A percentile compares a stretch with the other conserved stretches of the same genome.
These are phyloP conservation scores for Tagetes patula DNA, from an alignment of 129 eudicot species.

Conservation along the genomic window DNA sequence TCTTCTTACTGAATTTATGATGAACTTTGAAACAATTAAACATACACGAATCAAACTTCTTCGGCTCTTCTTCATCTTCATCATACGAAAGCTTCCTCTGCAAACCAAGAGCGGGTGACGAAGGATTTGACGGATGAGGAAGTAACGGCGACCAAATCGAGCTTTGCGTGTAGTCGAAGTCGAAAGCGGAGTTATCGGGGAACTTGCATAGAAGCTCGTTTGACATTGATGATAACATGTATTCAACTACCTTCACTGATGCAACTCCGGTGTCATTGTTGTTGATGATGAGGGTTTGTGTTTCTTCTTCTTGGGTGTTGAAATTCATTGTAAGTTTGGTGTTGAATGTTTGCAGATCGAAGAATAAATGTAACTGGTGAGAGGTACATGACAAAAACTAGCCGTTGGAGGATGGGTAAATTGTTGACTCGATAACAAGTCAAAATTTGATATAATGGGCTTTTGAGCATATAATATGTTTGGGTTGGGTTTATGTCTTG, in stretches of 20 bases:
- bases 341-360: neutral
- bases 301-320: constrained; percentile 21
- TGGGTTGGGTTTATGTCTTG: neutral
- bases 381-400: constrained; percentile 44
- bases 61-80: constrained; percentile 21
- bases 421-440: constrained; percentile 19
- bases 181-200: constrained; percentile 90
- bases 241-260: constrained; percentile 59
- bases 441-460: constrained; percentile 18
- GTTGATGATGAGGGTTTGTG: constrained; percentile 15
- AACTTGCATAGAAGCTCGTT: constrained; percentile 68
- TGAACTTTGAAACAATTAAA: constrained; percentile 33
- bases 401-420: constrained; percentile 38
- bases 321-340: constrained; percentile 7
- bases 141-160: constrained; percentile 91
- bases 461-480: neutral
- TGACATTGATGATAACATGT: constrained; percentile 65
- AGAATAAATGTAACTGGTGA: constrained; percentile 27
- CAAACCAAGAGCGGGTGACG: constrained; percentile 18
- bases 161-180: constrained; percentile 89
- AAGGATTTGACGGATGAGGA: constrained; percentile 39
- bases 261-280: constrained; percentile 7
- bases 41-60: constrained; percentile 41
- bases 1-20: constrained; percentile 29
- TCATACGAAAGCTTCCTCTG: constrained; percentile 46